These are phyloP conservation scores for Miamiensis avidus DNA, from an alignment of 169 alveolate genomes.

Conservation along the genomic window DNA sequence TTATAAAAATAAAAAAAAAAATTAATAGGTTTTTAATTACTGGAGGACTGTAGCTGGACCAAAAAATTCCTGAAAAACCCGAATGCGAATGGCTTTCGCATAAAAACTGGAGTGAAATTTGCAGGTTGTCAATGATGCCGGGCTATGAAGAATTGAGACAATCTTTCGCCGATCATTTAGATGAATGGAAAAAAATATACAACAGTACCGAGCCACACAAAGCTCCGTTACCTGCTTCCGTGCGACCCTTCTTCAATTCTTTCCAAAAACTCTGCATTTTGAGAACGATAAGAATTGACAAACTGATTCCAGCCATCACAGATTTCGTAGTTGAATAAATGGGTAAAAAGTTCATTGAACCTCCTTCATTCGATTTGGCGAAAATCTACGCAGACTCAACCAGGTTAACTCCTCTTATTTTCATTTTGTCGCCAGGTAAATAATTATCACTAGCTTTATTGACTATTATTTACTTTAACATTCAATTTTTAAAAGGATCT, in stretches of 20 bases:
- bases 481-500: constrained; percentile 71
- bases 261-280: constrained; percentile 74
- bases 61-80: constrained; percentile 59
- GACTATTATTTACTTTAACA: constrained; percentile 34
- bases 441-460: too few species aligned
- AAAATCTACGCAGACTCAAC: constrained; percentile 73
- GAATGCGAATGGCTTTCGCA: constrained; percentile 74
- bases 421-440: constrained; percentile 69
- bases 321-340: constrained; percentile 61
- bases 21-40: constrained; percentile 87
- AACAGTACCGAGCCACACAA: constrained; percentile 76
- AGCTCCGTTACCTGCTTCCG: constrained; percentile 58
- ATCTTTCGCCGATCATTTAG: constrained; percentile 45
- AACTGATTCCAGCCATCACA: constrained; percentile 76
- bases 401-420: constrained; percentile 72
- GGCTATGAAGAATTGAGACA: constrained; percentile 58
- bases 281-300: constrained; percentile 87
- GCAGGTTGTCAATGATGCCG: constrained; percentile 42
- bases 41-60: constrained; percentile 78
- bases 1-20: too few species aligned
- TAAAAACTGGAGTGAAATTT: constrained; percentile 81
- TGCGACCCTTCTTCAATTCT: constrained; percentile 56
- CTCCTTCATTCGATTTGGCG: constrained; percentile 82
- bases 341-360: constrained; percentile 78
- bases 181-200: constrained; percentile 65